Percentiles rank a stretch among this genome's conserved stretches.
These are phyloP conservation scores for Euphrasia arctica DNA, from an alignment of 305 asterid species.

Conservation along the genomic window DNA sequence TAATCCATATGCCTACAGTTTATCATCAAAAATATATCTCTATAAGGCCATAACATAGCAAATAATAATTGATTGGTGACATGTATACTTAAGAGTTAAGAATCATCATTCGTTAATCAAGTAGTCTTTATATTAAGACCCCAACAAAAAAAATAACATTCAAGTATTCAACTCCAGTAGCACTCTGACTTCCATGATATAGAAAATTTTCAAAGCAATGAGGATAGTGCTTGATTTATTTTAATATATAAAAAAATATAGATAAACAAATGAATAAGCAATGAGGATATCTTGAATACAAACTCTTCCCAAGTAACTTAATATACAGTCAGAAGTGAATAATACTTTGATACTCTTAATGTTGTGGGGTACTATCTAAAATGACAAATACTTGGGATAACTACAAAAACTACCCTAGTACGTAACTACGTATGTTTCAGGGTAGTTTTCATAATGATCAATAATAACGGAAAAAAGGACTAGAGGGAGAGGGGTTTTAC, in stretches of 20 bases:
- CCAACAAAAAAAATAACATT: background rate
- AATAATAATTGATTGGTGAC: background rate
- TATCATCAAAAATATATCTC: background rate
- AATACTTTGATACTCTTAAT: background rate
- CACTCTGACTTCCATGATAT: too few relatives aligned
- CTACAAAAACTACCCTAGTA: background rate
- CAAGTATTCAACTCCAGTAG: background rate
- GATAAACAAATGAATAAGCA: too few relatives aligned
- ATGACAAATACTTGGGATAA: background rate
- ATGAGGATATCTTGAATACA: too few relatives aligned
- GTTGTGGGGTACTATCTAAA: background rate
- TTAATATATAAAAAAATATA: too few relatives aligned
- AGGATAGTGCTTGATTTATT: too few relatives aligned
- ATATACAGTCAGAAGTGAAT: background rate
- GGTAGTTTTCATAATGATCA: background rate
- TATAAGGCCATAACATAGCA: background rate
- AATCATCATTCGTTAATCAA: background rate
- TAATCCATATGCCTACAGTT: background rate
- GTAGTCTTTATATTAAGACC: background rate
- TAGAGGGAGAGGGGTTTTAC: background rate
- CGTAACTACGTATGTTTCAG: too few relatives aligned
- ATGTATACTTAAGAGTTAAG: background rate
- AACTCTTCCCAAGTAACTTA: too few relatives aligned
- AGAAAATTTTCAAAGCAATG: too few relatives aligned
- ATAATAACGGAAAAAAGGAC: background rate